Evolutionary conservation across 2,329 filamentous ascomycete genomes (phyloP).

Genomic region (Coniochaeta sp.): DNA sequence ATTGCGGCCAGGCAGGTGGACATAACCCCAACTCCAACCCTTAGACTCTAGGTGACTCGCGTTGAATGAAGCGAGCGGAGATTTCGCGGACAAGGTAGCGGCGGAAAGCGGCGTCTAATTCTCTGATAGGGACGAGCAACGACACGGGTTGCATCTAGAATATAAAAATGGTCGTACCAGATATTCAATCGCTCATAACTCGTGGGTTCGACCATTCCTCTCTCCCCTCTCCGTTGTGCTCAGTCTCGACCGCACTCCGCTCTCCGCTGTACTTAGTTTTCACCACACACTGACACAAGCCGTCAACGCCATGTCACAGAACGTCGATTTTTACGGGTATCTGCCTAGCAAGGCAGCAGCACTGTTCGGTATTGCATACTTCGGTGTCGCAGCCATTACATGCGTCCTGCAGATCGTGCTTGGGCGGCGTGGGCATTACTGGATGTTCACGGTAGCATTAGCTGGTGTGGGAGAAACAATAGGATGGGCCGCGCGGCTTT

Average conservation of each 20-base stretch:
- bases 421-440: background rate
- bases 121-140: background rate
- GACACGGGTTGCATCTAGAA: background rate
- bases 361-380: background rate
- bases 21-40: background rate
- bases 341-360: background rate
- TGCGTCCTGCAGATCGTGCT: background rate
- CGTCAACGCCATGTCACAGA: background rate
- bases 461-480: background rate
- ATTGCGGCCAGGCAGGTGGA: no score
- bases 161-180: background rate
- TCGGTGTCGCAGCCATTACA: background rate
- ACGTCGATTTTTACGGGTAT: background rate
- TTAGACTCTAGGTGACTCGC: no score
- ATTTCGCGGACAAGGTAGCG: background rate
- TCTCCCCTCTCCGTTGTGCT: background rate
- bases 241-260: background rate
- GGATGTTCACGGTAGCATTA: background rate
- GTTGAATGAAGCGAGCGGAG: background rate
- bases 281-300: background rate
- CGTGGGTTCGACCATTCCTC: background rate
- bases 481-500: background rate
- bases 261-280: background rate
- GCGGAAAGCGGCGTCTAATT: background rate
- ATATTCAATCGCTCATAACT: background rate